Base-by-base conservation (phyloP, 179 eudicot genomes). In the Beta macrorhiza region DNA sequence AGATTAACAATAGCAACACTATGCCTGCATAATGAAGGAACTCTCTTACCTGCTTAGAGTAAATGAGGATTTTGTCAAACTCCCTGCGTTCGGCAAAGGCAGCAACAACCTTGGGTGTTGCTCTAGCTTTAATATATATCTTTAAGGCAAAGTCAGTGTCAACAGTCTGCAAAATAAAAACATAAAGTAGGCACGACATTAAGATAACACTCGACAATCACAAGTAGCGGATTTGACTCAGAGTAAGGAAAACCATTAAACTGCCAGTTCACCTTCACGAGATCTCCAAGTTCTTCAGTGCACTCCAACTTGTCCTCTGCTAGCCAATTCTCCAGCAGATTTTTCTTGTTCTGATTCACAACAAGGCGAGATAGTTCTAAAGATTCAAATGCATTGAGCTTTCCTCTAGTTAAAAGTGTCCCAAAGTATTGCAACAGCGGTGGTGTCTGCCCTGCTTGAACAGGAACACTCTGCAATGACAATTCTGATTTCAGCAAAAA, bases 71-170 rank as follows among this genome's bases (percentile, higher is more conserved):
- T 87, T 95, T 95, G 88, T 95, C 99, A 63, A 95, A 95, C 88
- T 95, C 99, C 85, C 98, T 88, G 72, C 99, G 90, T 85, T 95
- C 99, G 15, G 99, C 99, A 87, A 95, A 95, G 81, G 99, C 99
- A 58, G 99, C 98, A 81, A 95, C 99, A 69, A 95, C 99, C 89
- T 95, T 95, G 45, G 99, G 99, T 29, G 99, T 95, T 59, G 98
- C 99, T 87, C 99, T 90, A 52, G 99, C 98, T 89, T 95, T 95
- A 74, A 95, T 93, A 86, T 92, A 95, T 78, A 95, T 93, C 85
- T 95, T 95, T 85, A 95, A 84, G 29, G 99, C 99, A 85, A 95
- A 97, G 84, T 95, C 98, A 82, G 88, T 95, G 84, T 95, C 99
- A 86, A 95, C 99, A 74, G 99, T 95, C 99, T 95, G 83, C 86